Percentiles rank a stretch among this genome's conserved stretches.
These are phyloP conservation scores for Lentinula detonsa DNA, from an alignment of 768 basidiomycete species.

Conservation along the genomic window DNA sequence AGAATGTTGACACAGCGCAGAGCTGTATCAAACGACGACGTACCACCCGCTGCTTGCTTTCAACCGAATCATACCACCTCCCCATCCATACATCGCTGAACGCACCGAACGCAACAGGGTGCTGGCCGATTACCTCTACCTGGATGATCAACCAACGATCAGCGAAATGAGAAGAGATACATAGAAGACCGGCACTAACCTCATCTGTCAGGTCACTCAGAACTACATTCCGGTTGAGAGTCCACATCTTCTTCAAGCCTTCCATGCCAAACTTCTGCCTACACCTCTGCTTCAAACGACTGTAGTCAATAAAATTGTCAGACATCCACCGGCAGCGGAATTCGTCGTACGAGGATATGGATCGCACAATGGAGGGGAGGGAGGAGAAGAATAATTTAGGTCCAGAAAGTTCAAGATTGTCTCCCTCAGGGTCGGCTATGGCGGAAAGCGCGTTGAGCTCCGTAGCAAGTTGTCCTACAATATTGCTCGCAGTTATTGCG, in stretches of 20 bases:
- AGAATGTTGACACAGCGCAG: too few species aligned
- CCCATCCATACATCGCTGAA: conserved; percentile 64
- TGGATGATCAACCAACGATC: background rate
- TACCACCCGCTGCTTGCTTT: conserved; percentile 28
- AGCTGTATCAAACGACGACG: conserved; percentile 3
- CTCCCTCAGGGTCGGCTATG: background rate
- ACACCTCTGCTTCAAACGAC: conserved; percentile 48
- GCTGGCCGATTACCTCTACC: conserved; percentile 27
- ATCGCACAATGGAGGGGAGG: conserved; percentile 43
- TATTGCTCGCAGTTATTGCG: background rate
- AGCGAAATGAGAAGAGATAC: background rate
- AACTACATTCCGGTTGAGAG: conserved; percentile 42
- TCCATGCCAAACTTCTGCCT: conserved; percentile 52
- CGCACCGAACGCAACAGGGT: conserved; percentile 46
- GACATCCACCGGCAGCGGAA: conserved; percentile 43
- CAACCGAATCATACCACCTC: conserved; percentile 42
- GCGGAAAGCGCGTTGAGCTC: background rate
- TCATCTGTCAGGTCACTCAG: conserved; percentile 54
- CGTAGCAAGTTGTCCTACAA: background rate
- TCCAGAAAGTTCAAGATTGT: background rate
- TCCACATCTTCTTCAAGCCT: conserved; percentile 47
- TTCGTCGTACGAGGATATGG: conserved; percentile 51
- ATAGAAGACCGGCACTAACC: conserved; percentile 21
- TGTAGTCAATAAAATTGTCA: conserved; percentile 47
- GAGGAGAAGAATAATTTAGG: conserved; percentile 45